These are phyloP conservation scores for Xylariomycetidae sp. DNA, from an alignment of 2,329 filamentous ascomycete genomes.

Conservation along the genomic window DNA sequence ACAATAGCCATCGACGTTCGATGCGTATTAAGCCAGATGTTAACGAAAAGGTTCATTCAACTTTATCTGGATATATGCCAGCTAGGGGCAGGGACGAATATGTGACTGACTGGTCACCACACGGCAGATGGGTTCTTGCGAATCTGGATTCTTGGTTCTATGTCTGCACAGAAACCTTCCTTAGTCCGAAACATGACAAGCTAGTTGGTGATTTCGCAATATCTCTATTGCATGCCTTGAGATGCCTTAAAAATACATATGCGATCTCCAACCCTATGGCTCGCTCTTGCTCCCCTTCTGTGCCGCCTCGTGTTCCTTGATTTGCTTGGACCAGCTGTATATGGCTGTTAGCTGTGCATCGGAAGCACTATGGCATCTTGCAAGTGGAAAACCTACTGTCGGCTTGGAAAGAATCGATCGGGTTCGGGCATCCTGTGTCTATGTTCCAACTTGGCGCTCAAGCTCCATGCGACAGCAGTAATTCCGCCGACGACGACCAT, in stretches of 20 bases:
- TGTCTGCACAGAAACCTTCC: too few species aligned
- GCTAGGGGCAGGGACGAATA: too few species aligned
- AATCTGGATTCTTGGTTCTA: too few species aligned
- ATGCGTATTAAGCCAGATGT: too few species aligned
- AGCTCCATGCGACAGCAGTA: slow-evolving; percentile 60
- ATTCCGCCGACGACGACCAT: slow-evolving; percentile 65
- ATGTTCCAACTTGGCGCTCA: slow-evolving; percentile 70
- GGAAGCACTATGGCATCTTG: neutral
- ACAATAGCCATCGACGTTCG: too few species aligned
- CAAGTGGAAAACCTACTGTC: slow-evolving; percentile 61
- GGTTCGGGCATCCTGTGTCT: slow-evolving; percentile 75
- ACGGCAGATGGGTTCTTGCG: too few species aligned
- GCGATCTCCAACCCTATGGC: slow-evolving; percentile 16
- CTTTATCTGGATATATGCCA: too few species aligned
- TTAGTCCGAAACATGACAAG: neutral
- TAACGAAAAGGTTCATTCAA: too few species aligned
- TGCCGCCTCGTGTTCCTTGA: slow-evolving; percentile 39
- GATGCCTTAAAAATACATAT: slow-evolving; percentile 18
- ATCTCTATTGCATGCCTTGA: slow-evolving; percentile 12
- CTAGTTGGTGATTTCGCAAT: neutral
- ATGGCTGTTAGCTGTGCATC: too few species aligned
- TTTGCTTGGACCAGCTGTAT: slow-evolving; percentile 40
- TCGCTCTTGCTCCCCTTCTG: slow-evolving; percentile 26
- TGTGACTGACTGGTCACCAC: too few species aligned
- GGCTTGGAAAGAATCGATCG: slow-evolving; percentile 76